phyloP scores from a whole-genome alignment of 495 filamentous ascomycete genomes.

The Talaromyces trachyspermus region DNA sequence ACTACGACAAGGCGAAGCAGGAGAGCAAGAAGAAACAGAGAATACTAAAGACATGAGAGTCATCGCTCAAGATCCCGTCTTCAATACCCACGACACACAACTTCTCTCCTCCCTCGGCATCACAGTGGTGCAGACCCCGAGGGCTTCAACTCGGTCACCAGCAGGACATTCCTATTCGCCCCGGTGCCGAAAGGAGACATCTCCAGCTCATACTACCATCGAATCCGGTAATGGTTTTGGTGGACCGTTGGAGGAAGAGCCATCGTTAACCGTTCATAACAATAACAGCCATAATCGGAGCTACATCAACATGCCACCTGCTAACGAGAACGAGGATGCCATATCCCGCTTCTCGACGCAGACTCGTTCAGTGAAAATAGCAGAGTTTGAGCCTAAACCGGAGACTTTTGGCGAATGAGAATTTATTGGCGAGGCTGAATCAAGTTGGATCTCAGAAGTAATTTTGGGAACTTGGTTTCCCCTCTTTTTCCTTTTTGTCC shows the following conservation, averaged over 20 bases:
- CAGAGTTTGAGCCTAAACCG: constrained; percentile 27
- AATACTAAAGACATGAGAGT: constrained; percentile 10
- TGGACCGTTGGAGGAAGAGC: constrained; percentile 25
- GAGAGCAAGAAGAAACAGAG: neutral
- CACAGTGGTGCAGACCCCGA: constrained; percentile 48
- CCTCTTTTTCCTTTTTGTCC: too few species aligned
- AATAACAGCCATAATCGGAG: neutral
- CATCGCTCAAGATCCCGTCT: constrained; percentile 64
- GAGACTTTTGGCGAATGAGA: constrained; percentile 39
- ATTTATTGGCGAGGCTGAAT: constrained; percentile 24
- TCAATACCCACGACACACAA: constrained; percentile 51
- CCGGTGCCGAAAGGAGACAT: constrained; percentile 36
- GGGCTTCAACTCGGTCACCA: constrained; percentile 47
- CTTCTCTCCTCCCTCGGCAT: constrained; percentile 50
- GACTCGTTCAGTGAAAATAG: constrained; percentile 21
- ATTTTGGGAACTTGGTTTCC: neutral
- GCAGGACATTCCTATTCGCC: constrained; percentile 55
- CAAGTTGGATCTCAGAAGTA: neutral
- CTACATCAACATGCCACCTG: neutral
- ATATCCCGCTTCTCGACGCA: constrained; percentile 18
- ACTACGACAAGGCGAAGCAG: neutral
- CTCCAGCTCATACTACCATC: constrained; percentile 24
- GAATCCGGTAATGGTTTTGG: constrained; percentile 29
- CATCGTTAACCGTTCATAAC: neutral
- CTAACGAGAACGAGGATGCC: constrained; percentile 6